Conservation (phyloP, 2,329 filamentous ascomycete genomes). For the Xylaria sp. region DNA sequence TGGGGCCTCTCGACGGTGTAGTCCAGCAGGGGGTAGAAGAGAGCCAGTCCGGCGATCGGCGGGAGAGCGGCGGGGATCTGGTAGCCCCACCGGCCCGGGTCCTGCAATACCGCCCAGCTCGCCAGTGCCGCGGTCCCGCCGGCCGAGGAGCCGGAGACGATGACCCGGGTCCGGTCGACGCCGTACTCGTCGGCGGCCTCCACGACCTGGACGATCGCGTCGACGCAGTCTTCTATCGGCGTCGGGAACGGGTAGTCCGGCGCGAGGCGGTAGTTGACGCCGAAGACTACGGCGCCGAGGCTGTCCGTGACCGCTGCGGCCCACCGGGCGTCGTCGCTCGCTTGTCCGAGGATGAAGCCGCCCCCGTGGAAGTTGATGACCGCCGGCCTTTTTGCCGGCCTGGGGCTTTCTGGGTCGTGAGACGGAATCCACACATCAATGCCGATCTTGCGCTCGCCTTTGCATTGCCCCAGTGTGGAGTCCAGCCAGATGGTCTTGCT, state of each 20-base stretch:
- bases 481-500: conserved; percentile 32
- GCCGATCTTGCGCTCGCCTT: conserved; percentile 27
- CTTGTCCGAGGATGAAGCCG: conserved; percentile 65
- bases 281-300: conserved; percentile 61
- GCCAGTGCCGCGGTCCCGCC: conserved; percentile 58
- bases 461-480: conserved; percentile 30
- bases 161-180: conserved; percentile 58
- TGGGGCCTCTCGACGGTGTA: conserved; percentile 59
- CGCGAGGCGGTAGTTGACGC: conserved; percentile 67
- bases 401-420: conserved; percentile 26
- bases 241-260: conserved; percentile 66
- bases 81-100: conserved; percentile 29
- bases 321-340: conserved; percentile 65
- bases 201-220: conserved; percentile 62
- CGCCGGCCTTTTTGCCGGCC: conserved; percentile 43
- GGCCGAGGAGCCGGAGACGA: conserved; percentile 66
- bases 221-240: conserved; percentile 66
- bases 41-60: conserved; percentile 55
- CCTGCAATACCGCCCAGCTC: conserved; percentile 35
- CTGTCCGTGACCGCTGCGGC: conserved; percentile 53
- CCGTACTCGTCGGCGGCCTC: conserved; percentile 57
- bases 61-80: conserved; percentile 41
- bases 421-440: conserved; percentile 29
- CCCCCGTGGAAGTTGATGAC: conserved; percentile 70
- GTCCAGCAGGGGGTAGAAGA: conserved; percentile 65